These are phyloP conservation scores for Paecilomyces sp. DNA, from an alignment of 2,329 filamentous ascomycete species.

Conservation along the genomic window DNA sequence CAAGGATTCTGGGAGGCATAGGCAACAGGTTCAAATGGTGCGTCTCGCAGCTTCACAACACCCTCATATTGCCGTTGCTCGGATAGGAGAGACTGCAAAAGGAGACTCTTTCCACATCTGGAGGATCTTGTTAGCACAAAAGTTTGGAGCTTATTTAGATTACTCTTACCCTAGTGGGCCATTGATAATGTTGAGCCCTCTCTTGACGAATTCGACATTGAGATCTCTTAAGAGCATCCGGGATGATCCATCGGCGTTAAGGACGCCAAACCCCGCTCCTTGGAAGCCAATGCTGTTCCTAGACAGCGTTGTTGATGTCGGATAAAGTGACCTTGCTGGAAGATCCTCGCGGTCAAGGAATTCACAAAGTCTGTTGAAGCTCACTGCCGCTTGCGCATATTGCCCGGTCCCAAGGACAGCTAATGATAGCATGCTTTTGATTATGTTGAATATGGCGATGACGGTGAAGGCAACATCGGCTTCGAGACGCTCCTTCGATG, in stretches of 20 bases:
- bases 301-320: not conserved
- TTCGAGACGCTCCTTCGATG: slow-evolving; percentile 1
- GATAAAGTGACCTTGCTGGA: not conserved
- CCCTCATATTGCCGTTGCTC: not conserved
- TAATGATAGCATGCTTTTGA: slow-evolving; percentile 7
- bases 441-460: slow-evolving; percentile 7
- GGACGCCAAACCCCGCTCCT: not conserved
- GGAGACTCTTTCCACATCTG: slow-evolving; percentile 4
- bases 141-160: not conserved
- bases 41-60: not conserved
- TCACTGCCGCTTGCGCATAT: slow-evolving; percentile 9
- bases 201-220: slow-evolving; percentile 1
- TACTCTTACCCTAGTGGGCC: slow-evolving; percentile 3
- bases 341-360: slow-evolving; percentile 1
- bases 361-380: slow-evolving; percentile 4
- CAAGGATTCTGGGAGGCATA: slow-evolving; percentile 55
- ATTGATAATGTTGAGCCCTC: slow-evolving; percentile 4
- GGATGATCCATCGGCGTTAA: not conserved
- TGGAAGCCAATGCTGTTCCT: not conserved
- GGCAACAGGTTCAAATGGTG: slow-evolving; percentile 7
- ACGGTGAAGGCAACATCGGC: slow-evolving; percentile 7
- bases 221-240: not conserved
- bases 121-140: not conserved
- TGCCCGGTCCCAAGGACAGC: slow-evolving; percentile 8
- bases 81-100: slow-evolving; percentile 3